Conservation (phyloP, 1,284 basidiomycete genomes). For the Inonotus obliquus region DNA sequence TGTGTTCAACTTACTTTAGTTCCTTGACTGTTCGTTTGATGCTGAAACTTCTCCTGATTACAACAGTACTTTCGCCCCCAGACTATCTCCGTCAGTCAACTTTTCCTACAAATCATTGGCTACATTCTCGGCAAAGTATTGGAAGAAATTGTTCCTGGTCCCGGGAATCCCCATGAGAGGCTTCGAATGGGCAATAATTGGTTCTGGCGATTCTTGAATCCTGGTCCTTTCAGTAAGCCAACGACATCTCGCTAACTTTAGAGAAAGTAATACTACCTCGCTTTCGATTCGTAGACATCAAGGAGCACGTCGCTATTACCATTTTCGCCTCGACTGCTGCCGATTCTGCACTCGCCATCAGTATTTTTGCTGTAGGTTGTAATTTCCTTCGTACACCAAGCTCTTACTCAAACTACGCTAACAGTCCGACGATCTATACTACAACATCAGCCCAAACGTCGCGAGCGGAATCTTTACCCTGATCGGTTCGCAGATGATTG, state of each 20-base stretch:
- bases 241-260: not conserved
- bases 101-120: conserved; percentile 52
- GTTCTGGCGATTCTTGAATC: conserved; percentile 53
- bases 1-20: conserved; percentile 25
- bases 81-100: conserved; percentile 50
- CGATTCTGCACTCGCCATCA: conserved; percentile 43
- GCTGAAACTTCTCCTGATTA: not conserved
- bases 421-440: conserved; percentile 46
- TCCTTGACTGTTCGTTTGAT: too few species aligned
- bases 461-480: conserved; percentile 46
- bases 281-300: conserved; percentile 36
- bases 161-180: conserved; percentile 26
- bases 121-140: conserved; percentile 39
- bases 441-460: conserved; percentile 43
- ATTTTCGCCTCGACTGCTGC: conserved; percentile 53
- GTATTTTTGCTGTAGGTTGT: conserved; percentile 17
- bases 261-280: not conserved
- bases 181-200: conserved; percentile 35
- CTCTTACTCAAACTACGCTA: not conserved
- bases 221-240: conserved; percentile 46
- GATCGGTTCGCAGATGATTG: conserved; percentile 45
- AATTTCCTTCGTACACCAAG: not conserved
- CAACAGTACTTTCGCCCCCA: conserved; percentile 37
- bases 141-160: conserved; percentile 45
- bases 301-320: conserved; percentile 58